Evolutionary conservation across 352 stramenopile genomes (phyloP), one percentile per base, ranked within the genome.

Genomic region (Saprolegnia diclina): DNA sequence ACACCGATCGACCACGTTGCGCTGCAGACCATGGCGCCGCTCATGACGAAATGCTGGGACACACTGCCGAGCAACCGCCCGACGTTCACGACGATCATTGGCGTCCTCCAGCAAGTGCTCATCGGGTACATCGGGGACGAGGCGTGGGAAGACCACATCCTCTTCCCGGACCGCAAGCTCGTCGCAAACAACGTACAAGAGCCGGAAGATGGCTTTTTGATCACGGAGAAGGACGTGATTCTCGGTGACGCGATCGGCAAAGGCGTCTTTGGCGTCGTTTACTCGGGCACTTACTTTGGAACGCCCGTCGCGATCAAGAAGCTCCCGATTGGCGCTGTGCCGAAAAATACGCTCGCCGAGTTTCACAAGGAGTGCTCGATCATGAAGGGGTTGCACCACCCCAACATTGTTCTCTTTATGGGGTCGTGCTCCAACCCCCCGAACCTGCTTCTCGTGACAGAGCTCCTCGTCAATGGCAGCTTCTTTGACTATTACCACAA

Each of bases 321-420:
- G 71, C 75, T 93, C 40, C 78, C 91, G 54, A 83, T 91, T 40
- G 89, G 80, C 54, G 77, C 78, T 6, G 85, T 92, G 54, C 82
- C 83, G 4, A 92, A 92, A 71, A 92, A 92, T 72, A 92, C 85
- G 5, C 74, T 92, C 45, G 52, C 77, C 26, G 86, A 92, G 65
- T 94, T 92, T 29, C 82, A 94, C 52, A 92, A 94, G 50, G 83
- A 92, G 63, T 92, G 83, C 69, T 85, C 50, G 21, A 92, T 94
- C 74, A 92, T 92, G 85, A 91, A 88, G 52, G 82, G 85, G 1
- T 88, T 99, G 64, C 79, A 97, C 65, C 96, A 99, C 78, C 96
- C 96, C 9, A 99, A 99, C 76, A 98, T 99, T 64, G 97, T 98
- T 67, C 79, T 99, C 13, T 99, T 98, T 73, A 98, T 99, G 89